Conservation (phyloP, 108 stramenopile species). For the Licmophora abbreviata region DNA sequence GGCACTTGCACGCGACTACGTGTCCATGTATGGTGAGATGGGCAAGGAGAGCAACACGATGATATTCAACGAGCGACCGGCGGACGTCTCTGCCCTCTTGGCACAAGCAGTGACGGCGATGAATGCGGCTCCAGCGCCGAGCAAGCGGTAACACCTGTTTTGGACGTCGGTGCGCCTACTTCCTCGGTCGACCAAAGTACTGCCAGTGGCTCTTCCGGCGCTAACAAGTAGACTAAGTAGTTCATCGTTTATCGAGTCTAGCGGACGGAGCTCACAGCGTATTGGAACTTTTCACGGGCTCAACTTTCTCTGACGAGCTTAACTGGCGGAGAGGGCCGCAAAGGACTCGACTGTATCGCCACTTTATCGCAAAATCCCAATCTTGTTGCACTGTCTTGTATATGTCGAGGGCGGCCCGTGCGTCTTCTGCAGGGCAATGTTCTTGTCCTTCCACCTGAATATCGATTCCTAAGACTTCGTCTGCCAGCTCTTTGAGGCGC, state of each 20-base stretch:
- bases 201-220: no score
- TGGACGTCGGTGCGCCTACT: no score
- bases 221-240: no score
- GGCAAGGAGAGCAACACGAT: conserved; percentile 93
- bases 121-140: conserved; percentile 23
- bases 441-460: not conserved
- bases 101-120: conserved; percentile 70
- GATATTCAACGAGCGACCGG: conserved; percentile 91
- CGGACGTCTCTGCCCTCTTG: conserved; percentile 81
- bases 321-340: no score
- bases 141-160: no score
- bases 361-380: no score
- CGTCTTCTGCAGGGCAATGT: conserved; percentile 33
- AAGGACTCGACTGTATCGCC: no score
- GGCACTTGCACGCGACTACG: conserved; percentile 89
- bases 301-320: no score
- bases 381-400: conserved; percentile 34
- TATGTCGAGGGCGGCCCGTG: conserved; percentile 41
- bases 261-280: no score
- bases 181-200: no score
- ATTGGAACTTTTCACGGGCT: no score
- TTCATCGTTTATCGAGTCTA: no score
- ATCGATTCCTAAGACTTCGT: conserved; percentile 50
- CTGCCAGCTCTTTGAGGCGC: conserved; percentile 62
- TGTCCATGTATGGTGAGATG: conserved; percentile 96